Evolutionary conservation across 805 yeast species (phyloP).

Genomic region (Debaryomyces hansenii): DNA sequence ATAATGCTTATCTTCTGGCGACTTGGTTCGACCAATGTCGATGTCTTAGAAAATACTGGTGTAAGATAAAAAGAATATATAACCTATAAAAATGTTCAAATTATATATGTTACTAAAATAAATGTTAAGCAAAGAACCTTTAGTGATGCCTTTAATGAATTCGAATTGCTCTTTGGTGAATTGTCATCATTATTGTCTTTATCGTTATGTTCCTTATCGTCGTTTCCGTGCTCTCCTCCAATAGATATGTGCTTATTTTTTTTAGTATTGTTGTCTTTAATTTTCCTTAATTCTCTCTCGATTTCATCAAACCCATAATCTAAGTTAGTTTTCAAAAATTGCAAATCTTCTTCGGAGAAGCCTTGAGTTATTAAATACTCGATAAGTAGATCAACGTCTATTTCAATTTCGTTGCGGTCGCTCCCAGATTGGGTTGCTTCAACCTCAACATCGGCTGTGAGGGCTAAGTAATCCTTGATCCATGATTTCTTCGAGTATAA

Average conservation of each 20-base stretch:
- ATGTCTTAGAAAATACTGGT: conserved; percentile 32
- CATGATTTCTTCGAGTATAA: conserved; percentile 19
- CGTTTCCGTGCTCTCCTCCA: conserved; percentile 25
- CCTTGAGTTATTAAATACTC: conserved; percentile 31
- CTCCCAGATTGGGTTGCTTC: conserved; percentile 5
- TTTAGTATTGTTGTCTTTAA: conserved; percentile 16
- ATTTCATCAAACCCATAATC: conserved; percentile 41
- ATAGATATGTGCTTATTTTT: conserved; percentile 21
- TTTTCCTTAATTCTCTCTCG: conserved; percentile 33
- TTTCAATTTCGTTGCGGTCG: conserved; percentile 8
- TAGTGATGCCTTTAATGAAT: no score
- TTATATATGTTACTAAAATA: no score
- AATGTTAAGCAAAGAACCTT: no score
- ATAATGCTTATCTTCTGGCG: conserved; percentile 79
- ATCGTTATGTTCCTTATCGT: background rate
- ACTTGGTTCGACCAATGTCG: conserved; percentile 56
- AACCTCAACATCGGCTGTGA: conserved; percentile 5
- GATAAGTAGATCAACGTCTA: conserved; percentile 31
- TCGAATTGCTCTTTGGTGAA: no score
- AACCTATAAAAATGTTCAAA: no score
- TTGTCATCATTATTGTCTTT: no score
- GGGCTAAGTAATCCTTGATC: conserved; percentile 23
- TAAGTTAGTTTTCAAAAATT: conserved; percentile 24
- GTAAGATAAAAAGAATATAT: background rate
- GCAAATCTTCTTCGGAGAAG: conserved; percentile 25